These are phyloP conservation scores for Colletotrichum eleusines DNA, from an alignment of 2,329 filamentous ascomycete species.

Conservation along the genomic window DNA sequence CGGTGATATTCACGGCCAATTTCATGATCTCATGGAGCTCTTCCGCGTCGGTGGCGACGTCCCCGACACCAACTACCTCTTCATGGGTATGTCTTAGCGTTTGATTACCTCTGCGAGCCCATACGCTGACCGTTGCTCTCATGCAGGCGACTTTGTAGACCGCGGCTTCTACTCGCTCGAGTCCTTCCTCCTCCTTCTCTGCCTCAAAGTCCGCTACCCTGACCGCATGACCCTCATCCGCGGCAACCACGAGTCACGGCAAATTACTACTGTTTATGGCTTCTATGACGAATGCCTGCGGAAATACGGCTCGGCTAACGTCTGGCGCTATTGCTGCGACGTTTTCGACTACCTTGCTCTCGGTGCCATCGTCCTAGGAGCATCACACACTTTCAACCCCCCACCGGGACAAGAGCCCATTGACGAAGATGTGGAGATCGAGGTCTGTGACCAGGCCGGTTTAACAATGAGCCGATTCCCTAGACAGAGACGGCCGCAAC, in stretches of 20 bases:
- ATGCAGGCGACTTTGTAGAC: slow-evolving; percentile 91
- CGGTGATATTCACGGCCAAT: slow-evolving; percentile 96
- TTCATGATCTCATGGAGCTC: slow-evolving; percentile 96
- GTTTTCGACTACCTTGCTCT: slow-evolving; percentile 97
- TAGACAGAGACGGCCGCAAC: slow-evolving; percentile 52
- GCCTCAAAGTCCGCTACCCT: slow-evolving; percentile 96
- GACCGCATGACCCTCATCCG: slow-evolving; percentile 97
- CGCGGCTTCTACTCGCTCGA: slow-evolving; percentile 98
- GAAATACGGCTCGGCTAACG: slow-evolving; percentile 96
- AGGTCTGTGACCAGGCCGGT: slow-evolving; percentile 88
- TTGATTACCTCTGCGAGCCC: neutral
- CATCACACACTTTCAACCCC: slow-evolving; percentile 72
- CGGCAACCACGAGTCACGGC: slow-evolving; percentile 94
- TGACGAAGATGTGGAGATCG: slow-evolving; percentile 87
- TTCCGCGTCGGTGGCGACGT: slow-evolving; percentile 94
- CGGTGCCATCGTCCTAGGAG: slow-evolving; percentile 90
- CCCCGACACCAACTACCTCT: slow-evolving; percentile 95
- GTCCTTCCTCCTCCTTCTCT: slow-evolving; percentile 94
- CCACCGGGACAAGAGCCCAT: slow-evolving; percentile 60
- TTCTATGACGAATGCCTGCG: slow-evolving; percentile 98
- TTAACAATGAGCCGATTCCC: slow-evolving; percentile 81
- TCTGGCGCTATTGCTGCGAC: slow-evolving; percentile 97
- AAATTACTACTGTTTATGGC: slow-evolving; percentile 97
- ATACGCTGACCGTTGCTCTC: slow-evolving; percentile 9
- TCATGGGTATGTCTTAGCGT: slow-evolving; percentile 77